A percentile compares a stretch with the other conserved stretches of the same genome.
These are phyloP conservation scores for Suhomyces faveliae DNA, from an alignment of 805 yeast species.

Conservation along the genomic window DNA sequence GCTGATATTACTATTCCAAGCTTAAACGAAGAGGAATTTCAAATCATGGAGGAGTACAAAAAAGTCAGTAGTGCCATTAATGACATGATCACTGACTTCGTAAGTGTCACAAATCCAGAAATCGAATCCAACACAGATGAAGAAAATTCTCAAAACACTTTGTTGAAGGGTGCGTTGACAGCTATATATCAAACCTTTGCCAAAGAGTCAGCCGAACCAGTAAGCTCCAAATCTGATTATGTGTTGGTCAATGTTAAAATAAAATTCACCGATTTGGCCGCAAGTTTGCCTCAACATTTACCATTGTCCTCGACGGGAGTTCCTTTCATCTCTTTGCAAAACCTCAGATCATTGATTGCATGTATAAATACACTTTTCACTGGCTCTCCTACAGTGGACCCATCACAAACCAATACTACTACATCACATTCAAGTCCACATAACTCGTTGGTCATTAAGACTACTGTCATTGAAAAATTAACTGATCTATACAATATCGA, in stretches of 20 bases:
- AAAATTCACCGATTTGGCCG: conserved; percentile 61
- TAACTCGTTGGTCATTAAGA: conserved; percentile 34
- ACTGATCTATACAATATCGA: conserved; percentile 38
- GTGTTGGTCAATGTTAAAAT: conserved; percentile 67
- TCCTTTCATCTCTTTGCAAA: conserved; percentile 57
- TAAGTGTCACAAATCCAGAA: conserved; percentile 14
- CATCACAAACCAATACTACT: not conserved
- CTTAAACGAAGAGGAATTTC: conserved; percentile 23
- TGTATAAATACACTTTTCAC: conserved; percentile 45
- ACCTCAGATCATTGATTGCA: conserved; percentile 58
- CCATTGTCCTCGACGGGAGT: conserved; percentile 48
- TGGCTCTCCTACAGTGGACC: conserved; percentile 3
- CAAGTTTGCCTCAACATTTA: conserved; percentile 50
- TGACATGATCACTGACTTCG: conserved; percentile 27
- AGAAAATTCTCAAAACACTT: conserved; percentile 13
- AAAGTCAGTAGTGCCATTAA: conserved; percentile 27
- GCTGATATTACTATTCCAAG: conserved; percentile 74
- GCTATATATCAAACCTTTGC: conserved; percentile 43
- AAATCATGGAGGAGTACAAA: conserved; percentile 17
- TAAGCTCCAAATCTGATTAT: conserved; percentile 36
- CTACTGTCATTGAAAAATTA: conserved; percentile 40
- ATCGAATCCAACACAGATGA: not conserved
- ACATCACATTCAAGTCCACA: not conserved
- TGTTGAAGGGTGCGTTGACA: conserved; percentile 39
- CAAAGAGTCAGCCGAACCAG: conserved; percentile 10